phyloP scores from a whole-genome alignment of 331 rosid species.

The Acacia pycnantha region DNA sequence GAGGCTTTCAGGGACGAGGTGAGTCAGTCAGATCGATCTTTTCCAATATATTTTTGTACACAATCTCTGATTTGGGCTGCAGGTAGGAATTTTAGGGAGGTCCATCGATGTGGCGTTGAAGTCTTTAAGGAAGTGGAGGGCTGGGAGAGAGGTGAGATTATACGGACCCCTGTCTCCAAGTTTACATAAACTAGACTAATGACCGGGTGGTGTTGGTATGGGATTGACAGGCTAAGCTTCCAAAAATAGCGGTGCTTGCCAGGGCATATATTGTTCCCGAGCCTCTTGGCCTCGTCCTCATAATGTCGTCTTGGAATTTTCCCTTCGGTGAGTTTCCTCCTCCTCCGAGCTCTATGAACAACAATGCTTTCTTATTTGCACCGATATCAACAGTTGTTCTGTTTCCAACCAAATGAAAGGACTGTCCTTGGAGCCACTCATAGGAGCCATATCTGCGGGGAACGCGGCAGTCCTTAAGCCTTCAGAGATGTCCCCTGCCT shows the following conservation, averaged over 20 bases:
- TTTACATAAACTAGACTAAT: not conserved
- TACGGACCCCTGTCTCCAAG: not conserved
- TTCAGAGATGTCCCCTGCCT: slow-evolving; percentile 64
- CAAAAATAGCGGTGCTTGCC: slow-evolving; percentile 53
- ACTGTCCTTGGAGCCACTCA: slow-evolving; percentile 71
- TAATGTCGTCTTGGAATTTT: slow-evolving; percentile 80
- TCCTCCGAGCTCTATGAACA: not conserved
- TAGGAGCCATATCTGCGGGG: slow-evolving; percentile 87
- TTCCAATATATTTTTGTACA: not conserved
- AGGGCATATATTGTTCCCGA: slow-evolving; percentile 68
- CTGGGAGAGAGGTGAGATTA: slow-evolving; percentile 54
- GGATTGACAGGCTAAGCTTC: slow-evolving; percentile 57
- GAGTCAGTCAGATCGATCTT: not conserved
- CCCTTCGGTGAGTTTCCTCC: slow-evolving; percentile 61
- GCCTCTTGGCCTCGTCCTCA: slow-evolving; percentile 74
- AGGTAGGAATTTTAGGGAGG: slow-evolving; percentile 61
- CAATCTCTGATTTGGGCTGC: not conserved
- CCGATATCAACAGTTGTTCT: not conserved
- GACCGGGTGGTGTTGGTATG: not conserved
- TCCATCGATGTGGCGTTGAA: slow-evolving; percentile 54
- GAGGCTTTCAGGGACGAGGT: slow-evolving; percentile 91
- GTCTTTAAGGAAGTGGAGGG: slow-evolving; percentile 59
- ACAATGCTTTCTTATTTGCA: not conserved
- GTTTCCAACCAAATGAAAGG: slow-evolving; percentile 32
- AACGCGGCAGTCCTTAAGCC: slow-evolving; percentile 65